Evolutionary conservation across 495 filamentous ascomycete genomes (phyloP), one percentile per base, ranked within the genome.

Genomic region (Glonium stellatum): DNA sequence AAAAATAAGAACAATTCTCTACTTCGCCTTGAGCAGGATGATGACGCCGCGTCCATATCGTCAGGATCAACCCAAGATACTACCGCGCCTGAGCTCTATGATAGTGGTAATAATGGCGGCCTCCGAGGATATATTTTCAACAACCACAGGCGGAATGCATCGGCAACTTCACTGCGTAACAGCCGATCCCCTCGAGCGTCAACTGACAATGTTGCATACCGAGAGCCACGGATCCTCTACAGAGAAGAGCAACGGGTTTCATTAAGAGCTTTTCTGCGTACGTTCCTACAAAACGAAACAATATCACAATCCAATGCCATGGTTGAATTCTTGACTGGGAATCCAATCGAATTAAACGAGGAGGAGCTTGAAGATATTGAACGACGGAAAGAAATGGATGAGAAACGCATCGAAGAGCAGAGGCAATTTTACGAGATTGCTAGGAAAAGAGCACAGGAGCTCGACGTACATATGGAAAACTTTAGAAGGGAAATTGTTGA

Each of bases 381-480:
- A 21, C 77, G 81, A 54, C 80, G 93, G 25, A 95, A 91, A 67
- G 82, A 79, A 3, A 87, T 95, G 78, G 93, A 98, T 70, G 83
- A 88, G 65, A 85, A 89, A 64, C 81, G 93, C 25, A 81, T 97
- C 23, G 87, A 95, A 67, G 93, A 98, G 73, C 93, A 97, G 71
- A 86, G 82, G 71, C 81, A 81, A 55, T 98, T 98, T 72, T 98
- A 96, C 75, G 92, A 98, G 69, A 89, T 98, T 70, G 93, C 93
- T 1, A 77, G 90, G 60, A 84, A 90, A 71, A 87, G 93, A 54
- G 93, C 93, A 13, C 84, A 87, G 3, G 95, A 97, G 67, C 73
- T 98, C 51, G 95, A 98, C 75, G 87, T 95, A 8, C 97, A 97
- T 69, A 98, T 98, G 93, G 93, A 98, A 74, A 82, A 80, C 37